A percentile compares a stretch with the other conserved stretches of the same genome.
Conservation (phyloP, 257 asterid genomes). For the Solanum pinnatisectum region DNA sequence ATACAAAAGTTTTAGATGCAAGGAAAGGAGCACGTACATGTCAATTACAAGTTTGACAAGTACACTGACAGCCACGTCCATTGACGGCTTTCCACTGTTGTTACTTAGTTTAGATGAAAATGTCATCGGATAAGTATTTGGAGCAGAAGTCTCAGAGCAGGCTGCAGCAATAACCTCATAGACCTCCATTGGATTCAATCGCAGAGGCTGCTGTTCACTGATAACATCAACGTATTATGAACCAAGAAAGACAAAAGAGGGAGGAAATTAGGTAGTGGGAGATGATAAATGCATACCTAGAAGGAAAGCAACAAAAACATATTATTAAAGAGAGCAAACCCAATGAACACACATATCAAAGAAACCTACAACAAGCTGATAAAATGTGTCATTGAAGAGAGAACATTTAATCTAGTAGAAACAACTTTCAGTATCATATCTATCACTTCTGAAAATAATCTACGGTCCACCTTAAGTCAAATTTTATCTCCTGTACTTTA, state of each 20-base stretch:
- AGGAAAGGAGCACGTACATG: slow-evolving; percentile 57
- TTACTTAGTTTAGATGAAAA: slow-evolving; percentile 75
- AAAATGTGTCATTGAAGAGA: neutral
- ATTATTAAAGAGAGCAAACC: neutral
- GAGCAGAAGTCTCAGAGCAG: slow-evolving; percentile 77
- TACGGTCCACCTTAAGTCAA: neutral
- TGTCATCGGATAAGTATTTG: slow-evolving; percentile 54
- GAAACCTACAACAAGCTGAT: neutral
- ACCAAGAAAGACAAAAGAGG: neutral
- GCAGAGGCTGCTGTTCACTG: slow-evolving; percentile 98
- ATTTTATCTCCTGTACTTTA: neutral
- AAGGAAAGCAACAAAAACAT: neutral
- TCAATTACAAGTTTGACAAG: slow-evolving; percentile 96
- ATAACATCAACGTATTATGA: slow-evolving; percentile 21
- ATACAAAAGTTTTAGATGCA: neutral
- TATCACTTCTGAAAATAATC: neutral
- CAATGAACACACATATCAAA: neutral
- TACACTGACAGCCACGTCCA: slow-evolving; percentile 98
- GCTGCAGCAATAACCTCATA: slow-evolving; percentile 95
- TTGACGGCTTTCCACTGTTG: slow-evolving; percentile 79
- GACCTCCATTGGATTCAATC: slow-evolving; percentile 88
- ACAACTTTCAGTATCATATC: neutral
- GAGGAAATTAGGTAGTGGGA: slow-evolving; percentile 3
- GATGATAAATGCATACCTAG: neutral
- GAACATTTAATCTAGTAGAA: neutral